Conservation (phyloP, 2,329 filamentous ascomycete species). For the Stagonosporopsis cucurbitacearum region DNA sequence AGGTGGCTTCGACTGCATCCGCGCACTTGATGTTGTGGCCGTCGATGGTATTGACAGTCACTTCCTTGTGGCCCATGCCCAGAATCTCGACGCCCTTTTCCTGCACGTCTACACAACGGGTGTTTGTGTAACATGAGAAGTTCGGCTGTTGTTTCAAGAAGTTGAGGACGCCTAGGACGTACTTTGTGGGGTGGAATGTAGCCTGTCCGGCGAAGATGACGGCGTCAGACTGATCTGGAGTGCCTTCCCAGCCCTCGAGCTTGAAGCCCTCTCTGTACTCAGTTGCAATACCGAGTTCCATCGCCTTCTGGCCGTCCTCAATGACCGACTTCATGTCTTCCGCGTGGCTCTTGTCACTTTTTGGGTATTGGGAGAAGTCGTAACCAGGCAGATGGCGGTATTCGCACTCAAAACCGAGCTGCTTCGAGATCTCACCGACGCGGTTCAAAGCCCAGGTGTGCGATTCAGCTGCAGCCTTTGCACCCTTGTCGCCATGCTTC, state of each 20-base stretch:
- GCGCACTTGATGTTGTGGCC: constrained; percentile 57
- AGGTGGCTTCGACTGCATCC: constrained; percentile 61
- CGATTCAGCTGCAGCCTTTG: constrained; percentile 59
- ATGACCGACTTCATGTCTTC: constrained; percentile 56
- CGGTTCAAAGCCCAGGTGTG: constrained; percentile 62
- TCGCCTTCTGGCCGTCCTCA: constrained; percentile 55
- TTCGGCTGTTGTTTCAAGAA: constrained; percentile 60
- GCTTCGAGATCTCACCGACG: constrained; percentile 58
- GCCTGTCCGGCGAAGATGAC: constrained; percentile 58
- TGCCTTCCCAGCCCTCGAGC: constrained; percentile 60
- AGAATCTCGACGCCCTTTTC: constrained; percentile 58
- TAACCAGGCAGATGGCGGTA: constrained; percentile 60
- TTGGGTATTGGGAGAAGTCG: constrained; percentile 58
- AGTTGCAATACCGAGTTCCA: constrained; percentile 53
- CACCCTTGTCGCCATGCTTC: constrained; percentile 60
- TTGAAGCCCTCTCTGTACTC: constrained; percentile 54
- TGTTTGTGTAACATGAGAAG: constrained; percentile 62
- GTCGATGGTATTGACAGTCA: constrained; percentile 55
- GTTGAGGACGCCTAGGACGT: constrained; percentile 59
- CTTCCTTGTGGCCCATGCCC: constrained; percentile 54
- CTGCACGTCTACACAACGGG: constrained; percentile 56
- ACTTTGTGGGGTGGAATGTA: constrained; percentile 64
- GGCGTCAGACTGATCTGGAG: constrained; percentile 59
- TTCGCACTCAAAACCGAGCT: constrained; percentile 63
- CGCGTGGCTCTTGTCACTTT: constrained; percentile 52